Percentiles rank a stretch among this genome's conserved stretches.
Conservation (phyloP, 2,329 filamentous ascomycete species). For the Fusarium staphyleae region DNA sequence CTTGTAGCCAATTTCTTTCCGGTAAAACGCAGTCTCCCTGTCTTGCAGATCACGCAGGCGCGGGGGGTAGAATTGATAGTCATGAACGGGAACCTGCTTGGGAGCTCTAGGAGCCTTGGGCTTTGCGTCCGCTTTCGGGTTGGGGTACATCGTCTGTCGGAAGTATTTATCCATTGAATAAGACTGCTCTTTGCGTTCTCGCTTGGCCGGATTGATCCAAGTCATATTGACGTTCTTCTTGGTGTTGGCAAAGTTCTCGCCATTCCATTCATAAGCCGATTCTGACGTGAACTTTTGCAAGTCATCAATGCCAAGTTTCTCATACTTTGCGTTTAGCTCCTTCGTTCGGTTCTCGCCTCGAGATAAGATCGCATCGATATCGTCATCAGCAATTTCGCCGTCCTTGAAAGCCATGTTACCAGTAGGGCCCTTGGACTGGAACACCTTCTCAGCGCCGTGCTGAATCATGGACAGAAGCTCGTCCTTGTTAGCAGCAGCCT, state of each 20-base stretch:
- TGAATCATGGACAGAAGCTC: conserved; percentile 98
- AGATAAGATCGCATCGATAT: conserved; percentile 87
- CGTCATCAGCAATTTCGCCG: conserved; percentile 77
- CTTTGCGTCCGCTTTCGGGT: conserved; percentile 86
- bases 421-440: conserved; percentile 73
- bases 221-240: conserved; percentile 92
- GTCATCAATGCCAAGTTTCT: conserved; percentile 95
- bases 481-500: conserved; percentile 93
- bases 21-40: conserved; percentile 92
- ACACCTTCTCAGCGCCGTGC: conserved; percentile 95
- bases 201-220: conserved; percentile 99
- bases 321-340: conserved; percentile 90
- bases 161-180: conserved; percentile 99
- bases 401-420: conserved; percentile 66
- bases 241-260: conserved; percentile 88
- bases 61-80: conserved; percentile 96
- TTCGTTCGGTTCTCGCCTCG: conserved; percentile 90
- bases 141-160: conserved; percentile 80
- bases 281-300: conserved; percentile 98
- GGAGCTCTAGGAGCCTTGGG: conserved; percentile 95
- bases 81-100: conserved; percentile 89
- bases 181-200: conserved; percentile 96
- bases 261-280: conserved; percentile 98
- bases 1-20: conserved; percentile 96
- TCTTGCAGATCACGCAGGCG: conserved; percentile 89